phyloP scores from a whole-genome alignment of 148 eudicot species.

The Mesembryanthemum crystallinum region DNA sequence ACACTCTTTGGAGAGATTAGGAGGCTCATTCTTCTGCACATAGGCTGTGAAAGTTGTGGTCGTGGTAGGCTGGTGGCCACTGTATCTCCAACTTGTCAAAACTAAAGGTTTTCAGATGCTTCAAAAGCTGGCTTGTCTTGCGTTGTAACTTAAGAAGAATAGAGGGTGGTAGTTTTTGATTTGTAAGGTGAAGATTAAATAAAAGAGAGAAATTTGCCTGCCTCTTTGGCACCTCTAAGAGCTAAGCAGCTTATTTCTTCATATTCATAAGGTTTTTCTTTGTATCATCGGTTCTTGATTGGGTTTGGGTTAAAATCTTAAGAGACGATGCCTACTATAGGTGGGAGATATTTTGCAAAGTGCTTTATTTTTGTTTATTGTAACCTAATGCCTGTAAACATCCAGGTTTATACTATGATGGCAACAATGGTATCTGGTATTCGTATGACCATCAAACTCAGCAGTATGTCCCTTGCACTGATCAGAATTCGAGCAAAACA shows the following conservation, averaged over 20 bases:
- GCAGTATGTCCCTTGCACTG: conserved; percentile 79
- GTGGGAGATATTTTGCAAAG: background rate
- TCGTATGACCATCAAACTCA: conserved; percentile 76
- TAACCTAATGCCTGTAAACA: conserved; percentile 15
- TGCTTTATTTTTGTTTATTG: background rate
- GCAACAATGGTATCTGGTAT: conserved; percentile 91
- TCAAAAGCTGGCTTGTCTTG: background rate
- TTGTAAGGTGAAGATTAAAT: too few relatives aligned
- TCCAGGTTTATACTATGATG: conserved; percentile 91
- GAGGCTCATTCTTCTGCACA: background rate
- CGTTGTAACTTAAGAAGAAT: background rate
- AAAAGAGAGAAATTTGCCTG: background rate
- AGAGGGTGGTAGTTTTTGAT: background rate
- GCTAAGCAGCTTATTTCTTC: background rate
- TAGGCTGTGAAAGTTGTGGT: background rate
- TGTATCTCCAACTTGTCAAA: background rate
- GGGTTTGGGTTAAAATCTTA: background rate
- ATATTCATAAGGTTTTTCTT: background rate
- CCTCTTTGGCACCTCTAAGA: background rate
- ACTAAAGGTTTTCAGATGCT: background rate
- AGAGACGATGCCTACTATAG: background rate
- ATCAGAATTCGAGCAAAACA: conserved; percentile 52
- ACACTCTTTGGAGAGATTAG: too few relatives aligned
- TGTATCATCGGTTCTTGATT: background rate
- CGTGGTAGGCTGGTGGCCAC: background rate